A percentile compares a stretch with the other conserved stretches of the same genome.
phyloP scores from a whole-genome alignment of 805 yeast genomes.

The Lipomyces yamanashiensis region DNA sequence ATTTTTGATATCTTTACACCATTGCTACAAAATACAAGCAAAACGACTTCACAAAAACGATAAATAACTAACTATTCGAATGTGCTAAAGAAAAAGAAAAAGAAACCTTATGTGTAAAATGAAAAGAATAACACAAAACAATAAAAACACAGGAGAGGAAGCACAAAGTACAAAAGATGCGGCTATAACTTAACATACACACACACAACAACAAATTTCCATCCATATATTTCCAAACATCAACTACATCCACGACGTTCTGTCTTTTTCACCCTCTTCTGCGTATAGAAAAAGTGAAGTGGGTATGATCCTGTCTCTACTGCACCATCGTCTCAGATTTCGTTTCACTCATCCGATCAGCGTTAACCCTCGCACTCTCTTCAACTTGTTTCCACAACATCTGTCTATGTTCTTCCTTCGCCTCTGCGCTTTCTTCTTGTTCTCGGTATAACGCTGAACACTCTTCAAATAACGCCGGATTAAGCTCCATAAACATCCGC shows the following conservation, averaged over 20 bases:
- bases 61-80: background rate
- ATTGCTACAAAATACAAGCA: background rate
- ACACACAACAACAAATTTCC: background rate
- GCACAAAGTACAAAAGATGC: background rate
- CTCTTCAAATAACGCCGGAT: constrained; percentile 87
- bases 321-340: background rate
- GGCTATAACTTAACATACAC: background rate
- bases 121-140: background rate
- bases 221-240: background rate
- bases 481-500: constrained; percentile 89
- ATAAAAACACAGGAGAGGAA: background rate
- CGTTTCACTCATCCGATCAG: background rate
- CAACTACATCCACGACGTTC: background rate
- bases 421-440: constrained; percentile 26
- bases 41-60: background rate
- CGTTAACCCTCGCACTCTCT: constrained; percentile 50
- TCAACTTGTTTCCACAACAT: constrained; percentile 68
- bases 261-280: background rate
- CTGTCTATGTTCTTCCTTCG: constrained; percentile 56
- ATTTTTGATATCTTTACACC: background rate
- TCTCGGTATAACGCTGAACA: constrained; percentile 66
- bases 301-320: background rate
- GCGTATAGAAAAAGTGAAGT: background rate
- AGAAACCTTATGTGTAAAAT: background rate
- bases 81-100: background rate